Conservation (phyloP, 257 asterid species). For the Rehmannia glutinosa region DNA sequence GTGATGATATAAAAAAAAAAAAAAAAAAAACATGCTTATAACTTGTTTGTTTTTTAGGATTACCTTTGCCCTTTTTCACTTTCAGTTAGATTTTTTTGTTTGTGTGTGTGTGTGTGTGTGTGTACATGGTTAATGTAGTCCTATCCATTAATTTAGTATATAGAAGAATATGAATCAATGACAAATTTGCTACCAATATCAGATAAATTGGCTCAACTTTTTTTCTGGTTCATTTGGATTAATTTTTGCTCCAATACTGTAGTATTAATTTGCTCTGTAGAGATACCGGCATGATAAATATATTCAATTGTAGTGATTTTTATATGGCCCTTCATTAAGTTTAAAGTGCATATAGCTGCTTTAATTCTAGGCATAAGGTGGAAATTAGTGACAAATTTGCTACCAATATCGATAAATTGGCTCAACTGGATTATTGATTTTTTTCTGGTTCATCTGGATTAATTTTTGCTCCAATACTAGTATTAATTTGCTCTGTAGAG, state of each 20-base stretch:
- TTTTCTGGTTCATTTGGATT: not conserved
- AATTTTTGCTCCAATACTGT: not conserved
- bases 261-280: not conserved
- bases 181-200: no score
- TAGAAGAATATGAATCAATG: no score
- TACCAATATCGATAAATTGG: no score
- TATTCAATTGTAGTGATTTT: not conserved
- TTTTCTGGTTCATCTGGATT: not conserved
- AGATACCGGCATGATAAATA: slow-evolving; percentile 3
- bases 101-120: no score
- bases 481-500: not conserved
- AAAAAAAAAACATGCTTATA: no score
- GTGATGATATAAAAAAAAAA: no score
- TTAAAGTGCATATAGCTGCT: slow-evolving; percentile 8
- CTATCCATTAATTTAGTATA: no score
- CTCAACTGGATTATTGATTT: no score
- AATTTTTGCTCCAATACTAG: not conserved
- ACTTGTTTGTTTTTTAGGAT: no score
- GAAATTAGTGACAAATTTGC: no score
- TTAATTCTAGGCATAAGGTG: not conserved
- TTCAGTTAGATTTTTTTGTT: slow-evolving; percentile 4
- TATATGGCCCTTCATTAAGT: not conserved
- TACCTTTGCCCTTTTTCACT: not conserved
- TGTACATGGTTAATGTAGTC: no score
- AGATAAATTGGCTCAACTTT: no score